Conservation (phyloP, 192 early-diverging fungal genomes). For the Podila minutissima region DNA sequence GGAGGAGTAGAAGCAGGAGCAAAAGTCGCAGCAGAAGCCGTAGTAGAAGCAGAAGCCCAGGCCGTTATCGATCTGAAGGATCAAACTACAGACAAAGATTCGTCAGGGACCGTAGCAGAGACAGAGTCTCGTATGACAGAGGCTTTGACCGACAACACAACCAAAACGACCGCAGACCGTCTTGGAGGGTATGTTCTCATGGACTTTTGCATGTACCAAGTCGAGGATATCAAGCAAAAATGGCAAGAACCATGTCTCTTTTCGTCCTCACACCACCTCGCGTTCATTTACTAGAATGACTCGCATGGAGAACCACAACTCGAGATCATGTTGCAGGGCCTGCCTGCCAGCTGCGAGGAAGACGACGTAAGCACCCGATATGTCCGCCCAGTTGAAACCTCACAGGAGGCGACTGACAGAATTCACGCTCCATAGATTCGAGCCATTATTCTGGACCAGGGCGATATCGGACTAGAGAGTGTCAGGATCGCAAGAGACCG, state of each 20-base stretch:
- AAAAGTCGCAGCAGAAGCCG: conserved; percentile 4
- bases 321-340: conserved; percentile 30
- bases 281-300: not conserved
- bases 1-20: conserved; percentile 3
- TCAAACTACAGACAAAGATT: not conserved
- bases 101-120: not conserved
- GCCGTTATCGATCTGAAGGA: not conserved
- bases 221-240: not conserved
- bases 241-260: not conserved
- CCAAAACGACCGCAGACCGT: not conserved
- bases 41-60: conserved; percentile 23
- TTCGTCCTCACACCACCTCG: not conserved
- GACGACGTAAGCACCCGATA: conserved; percentile 12
- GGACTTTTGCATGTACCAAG: not conserved
- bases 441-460: conserved; percentile 1
- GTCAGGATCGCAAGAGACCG: conserved; percentile 29
- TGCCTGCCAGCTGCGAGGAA: conserved; percentile 22
- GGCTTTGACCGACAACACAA: not conserved
- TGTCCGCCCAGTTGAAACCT: not conserved
- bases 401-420: not conserved
- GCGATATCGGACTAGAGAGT: conserved; percentile 25
- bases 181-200: conserved; percentile 5
- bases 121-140: conserved; percentile 2
- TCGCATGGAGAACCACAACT: conserved; percentile 24
- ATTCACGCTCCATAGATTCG: conserved; percentile 15